Evolutionary conservation across 495 filamentous ascomycete species (phyloP).

Genomic region (Penicillium desertorum): DNA sequence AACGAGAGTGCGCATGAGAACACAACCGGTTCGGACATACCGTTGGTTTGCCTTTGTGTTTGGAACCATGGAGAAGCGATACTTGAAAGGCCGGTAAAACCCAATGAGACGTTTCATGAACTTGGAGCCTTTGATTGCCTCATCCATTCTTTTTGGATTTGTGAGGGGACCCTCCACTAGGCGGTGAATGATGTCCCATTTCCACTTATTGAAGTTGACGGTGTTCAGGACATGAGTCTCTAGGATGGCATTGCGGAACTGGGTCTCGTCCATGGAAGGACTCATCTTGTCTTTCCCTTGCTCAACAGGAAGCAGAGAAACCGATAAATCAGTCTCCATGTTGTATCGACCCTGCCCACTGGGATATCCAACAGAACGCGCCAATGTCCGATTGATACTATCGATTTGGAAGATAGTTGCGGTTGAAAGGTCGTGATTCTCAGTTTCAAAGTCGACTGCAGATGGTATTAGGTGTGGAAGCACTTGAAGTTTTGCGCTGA

Average conservation of each 20-base stretch:
- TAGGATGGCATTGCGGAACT: conserved; percentile 79
- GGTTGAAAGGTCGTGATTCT: conserved; percentile 75
- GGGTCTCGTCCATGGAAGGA: conserved; percentile 78
- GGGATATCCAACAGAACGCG: conserved; percentile 61
- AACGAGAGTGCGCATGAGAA: conserved; percentile 79
- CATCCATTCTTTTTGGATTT: conserved; percentile 89
- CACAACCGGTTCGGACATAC: conserved; percentile 86
- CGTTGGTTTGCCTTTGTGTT: conserved; percentile 92
- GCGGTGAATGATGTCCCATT: conserved; percentile 87
- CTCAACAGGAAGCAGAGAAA: conserved; percentile 50
- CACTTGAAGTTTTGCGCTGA: conserved; percentile 79
- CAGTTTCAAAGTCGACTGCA: conserved; percentile 66
- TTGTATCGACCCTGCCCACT: conserved; percentile 44
- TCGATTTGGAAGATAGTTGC: conserved; percentile 95
- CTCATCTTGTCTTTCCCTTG: conserved; percentile 69
- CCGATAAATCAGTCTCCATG: conserved; percentile 48
- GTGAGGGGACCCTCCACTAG: conserved; percentile 91
- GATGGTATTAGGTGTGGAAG: conserved; percentile 77
- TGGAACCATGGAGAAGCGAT: conserved; percentile 80
- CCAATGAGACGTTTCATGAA: conserved; percentile 92
- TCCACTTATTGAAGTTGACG: conserved; percentile 90
- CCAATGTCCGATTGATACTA: conserved; percentile 90
- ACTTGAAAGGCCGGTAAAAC: conserved; percentile 96
- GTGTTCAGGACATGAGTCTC: conserved; percentile 85
- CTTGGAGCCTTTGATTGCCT: conserved; percentile 91